Percentiles rank a stretch among this genome's conserved stretches.
Evolutionary conservation across 192 early-diverging fungal genomes (phyloP).

Genomic region (Coemansia sp.): DNA sequence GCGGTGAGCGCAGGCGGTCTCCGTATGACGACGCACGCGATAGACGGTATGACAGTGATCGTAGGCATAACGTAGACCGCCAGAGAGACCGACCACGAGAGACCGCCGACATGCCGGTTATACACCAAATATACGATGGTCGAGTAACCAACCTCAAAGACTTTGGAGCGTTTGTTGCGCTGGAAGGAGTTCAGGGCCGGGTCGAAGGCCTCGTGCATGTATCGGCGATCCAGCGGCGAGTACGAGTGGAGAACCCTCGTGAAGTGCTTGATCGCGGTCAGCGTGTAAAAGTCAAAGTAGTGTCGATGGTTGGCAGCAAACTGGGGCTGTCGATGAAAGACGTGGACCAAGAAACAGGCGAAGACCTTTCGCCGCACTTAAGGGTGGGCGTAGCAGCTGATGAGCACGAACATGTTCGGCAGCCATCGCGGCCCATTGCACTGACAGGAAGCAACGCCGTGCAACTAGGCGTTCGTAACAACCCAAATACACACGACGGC

Average conservation of each 20-base stretch:
- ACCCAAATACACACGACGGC: not conserved
- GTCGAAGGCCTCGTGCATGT: constrained; percentile 93
- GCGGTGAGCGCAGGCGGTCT: not conserved
- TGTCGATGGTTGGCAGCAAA: constrained; percentile 81
- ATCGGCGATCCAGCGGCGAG: constrained; percentile 62
- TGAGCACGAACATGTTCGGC: not conserved
- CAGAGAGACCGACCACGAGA: not conserved
- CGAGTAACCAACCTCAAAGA: constrained; percentile 80
- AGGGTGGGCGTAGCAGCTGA: constrained; percentile 53
- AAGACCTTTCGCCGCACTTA: constrained; percentile 82
- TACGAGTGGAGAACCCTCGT: constrained; percentile 71
- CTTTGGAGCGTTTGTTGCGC: constrained; percentile 89
- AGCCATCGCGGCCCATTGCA: constrained; percentile 11
- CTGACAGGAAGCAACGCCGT: constrained; percentile 36
- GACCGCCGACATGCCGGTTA: constrained; percentile 63
- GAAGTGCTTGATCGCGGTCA: constrained; percentile 88
- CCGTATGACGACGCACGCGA: no score
- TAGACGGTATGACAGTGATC: not conserved
- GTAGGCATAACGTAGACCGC: not conserved
- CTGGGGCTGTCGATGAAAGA: constrained; percentile 94
- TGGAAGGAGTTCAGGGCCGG: constrained; percentile 76
- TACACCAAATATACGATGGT: constrained; percentile 93
- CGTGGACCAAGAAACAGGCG: constrained; percentile 89
- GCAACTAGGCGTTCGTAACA: constrained; percentile 16
- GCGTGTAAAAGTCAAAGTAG: constrained; percentile 89